Conservation (phyloP, 129 eudicot genomes). For the Tagetes erecta region DNA sequence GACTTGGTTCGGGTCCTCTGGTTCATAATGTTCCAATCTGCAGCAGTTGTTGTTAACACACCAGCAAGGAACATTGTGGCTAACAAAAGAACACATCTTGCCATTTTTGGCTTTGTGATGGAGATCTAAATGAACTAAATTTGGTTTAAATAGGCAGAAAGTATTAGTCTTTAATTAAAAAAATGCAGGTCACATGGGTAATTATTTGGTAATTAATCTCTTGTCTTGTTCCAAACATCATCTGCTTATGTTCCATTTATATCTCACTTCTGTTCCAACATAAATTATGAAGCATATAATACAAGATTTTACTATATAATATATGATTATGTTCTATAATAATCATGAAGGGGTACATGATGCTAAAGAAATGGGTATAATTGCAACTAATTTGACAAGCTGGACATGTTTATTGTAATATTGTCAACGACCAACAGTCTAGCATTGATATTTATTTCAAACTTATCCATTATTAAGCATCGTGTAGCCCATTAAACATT, state of each 20-base stretch:
- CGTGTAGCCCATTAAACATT: constrained; percentile 15
- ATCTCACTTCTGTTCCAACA: too few relatives aligned
- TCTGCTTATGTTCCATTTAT: too few relatives aligned
- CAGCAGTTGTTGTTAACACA: constrained; percentile 23
- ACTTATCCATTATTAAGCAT: constrained; percentile 7
- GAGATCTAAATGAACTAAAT: background rate
- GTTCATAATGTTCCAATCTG: constrained; percentile 66
- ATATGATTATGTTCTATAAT: too few relatives aligned
- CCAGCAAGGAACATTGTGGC: constrained; percentile 27
- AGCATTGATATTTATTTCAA: background rate
- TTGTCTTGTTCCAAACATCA: background rate
- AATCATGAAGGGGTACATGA: background rate
- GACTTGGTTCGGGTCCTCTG: constrained; percentile 27
- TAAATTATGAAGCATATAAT: too few relatives aligned
- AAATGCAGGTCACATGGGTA: background rate
- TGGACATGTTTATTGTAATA: background rate
- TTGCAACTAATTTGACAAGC: background rate
- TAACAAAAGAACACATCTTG: constrained; percentile 22
- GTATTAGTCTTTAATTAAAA: background rate
- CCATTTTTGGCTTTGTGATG: constrained; percentile 31
- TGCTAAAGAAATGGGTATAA: background rate
- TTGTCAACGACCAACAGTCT: constrained; percentile 25
- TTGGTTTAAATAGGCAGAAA: constrained; percentile 22
- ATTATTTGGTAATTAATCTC: constrained; percentile 1
- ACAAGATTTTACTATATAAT: background rate